phyloP scores from a whole-genome alignment of 1,284 basidiomycete genomes.

The Ganoderma sinense region DNA sequence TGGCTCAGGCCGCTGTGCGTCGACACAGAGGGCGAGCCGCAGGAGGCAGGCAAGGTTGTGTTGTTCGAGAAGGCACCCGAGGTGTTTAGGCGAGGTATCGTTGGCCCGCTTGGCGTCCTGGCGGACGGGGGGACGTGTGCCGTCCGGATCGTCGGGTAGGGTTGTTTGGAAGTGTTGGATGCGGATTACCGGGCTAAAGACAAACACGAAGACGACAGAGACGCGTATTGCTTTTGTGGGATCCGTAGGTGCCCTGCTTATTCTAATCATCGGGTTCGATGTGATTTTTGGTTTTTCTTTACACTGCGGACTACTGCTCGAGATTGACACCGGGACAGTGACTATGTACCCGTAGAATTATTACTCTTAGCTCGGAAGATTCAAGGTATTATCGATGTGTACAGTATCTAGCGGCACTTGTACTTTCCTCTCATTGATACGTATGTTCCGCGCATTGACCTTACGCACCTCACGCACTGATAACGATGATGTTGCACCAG shows the following conservation, averaged over 20 bases:
- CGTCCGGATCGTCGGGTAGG: constrained; percentile 39
- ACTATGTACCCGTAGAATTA: constrained; percentile 1
- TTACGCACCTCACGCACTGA: background rate
- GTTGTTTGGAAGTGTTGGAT: background rate
- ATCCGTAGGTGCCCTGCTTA: background rate
- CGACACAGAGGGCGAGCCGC: constrained; percentile 47
- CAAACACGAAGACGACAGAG: background rate
- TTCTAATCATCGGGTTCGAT: background rate
- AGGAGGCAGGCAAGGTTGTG: constrained; percentile 44
- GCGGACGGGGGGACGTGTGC: constrained; percentile 45
- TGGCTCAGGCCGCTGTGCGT: constrained; percentile 37
- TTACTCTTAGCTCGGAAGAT: background rate
- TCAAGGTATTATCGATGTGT: background rate
- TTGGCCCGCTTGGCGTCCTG: constrained; percentile 38
- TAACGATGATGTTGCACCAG: constrained; percentile 3
- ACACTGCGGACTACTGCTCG: background rate
- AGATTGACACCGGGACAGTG: constrained; percentile 1
- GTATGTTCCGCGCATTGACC: background rate
- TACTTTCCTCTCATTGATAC: background rate
- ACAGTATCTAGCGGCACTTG: background rate
- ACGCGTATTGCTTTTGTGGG: background rate
- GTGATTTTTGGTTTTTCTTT: background rate
- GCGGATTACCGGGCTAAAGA: background rate
- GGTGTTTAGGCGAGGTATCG: constrained; percentile 44
- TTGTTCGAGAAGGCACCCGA: constrained; percentile 70